phyloP scores from a whole-genome alignment of 2,329 filamentous ascomycete species.

The Pestalotiopsis sp. region DNA sequence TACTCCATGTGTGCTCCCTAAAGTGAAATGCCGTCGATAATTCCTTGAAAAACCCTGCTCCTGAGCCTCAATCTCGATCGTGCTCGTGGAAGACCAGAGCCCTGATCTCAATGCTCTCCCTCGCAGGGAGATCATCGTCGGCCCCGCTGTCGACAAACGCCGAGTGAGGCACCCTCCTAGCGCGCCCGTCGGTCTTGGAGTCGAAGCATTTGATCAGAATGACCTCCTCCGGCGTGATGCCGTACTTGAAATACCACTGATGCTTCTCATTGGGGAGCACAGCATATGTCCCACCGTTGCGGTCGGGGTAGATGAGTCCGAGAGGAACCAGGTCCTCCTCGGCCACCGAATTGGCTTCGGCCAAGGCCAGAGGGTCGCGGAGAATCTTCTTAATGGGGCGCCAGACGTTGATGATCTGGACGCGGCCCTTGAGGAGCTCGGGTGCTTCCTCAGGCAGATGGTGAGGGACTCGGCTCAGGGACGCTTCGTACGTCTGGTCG shows the following conservation, averaged over 20 bases:
- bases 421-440: constrained; percentile 42
- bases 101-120: constrained; percentile 63
- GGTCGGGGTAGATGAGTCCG: constrained; percentile 50
- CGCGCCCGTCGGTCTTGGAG: constrained; percentile 52
- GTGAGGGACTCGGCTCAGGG: constrained; percentile 37
- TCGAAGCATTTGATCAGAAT: constrained; percentile 64
- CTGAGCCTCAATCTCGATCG: constrained; percentile 22
- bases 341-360: constrained; percentile 48
- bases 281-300: constrained; percentile 48
- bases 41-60: background rate
- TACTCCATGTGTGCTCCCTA: background rate
- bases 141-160: constrained; percentile 51
- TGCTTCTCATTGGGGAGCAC: constrained; percentile 42
- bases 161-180: constrained; percentile 53
- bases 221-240: constrained; percentile 53
- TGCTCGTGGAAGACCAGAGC: constrained; percentile 52
- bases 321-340: constrained; percentile 51
- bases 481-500: constrained; percentile 52
- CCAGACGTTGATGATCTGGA: constrained; percentile 57
- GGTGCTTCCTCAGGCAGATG: constrained; percentile 44
- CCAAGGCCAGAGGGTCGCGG: constrained; percentile 56
- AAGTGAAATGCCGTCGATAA: background rate
- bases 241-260: constrained; percentile 54
- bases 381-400: constrained; percentile 50
- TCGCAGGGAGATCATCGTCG: constrained; percentile 40